Evolutionary conservation across 2,329 filamentous ascomycete genomes (phyloP), one percentile per base, ranked within the genome.

Genomic region (Trichophyton verrucosum): DNA sequence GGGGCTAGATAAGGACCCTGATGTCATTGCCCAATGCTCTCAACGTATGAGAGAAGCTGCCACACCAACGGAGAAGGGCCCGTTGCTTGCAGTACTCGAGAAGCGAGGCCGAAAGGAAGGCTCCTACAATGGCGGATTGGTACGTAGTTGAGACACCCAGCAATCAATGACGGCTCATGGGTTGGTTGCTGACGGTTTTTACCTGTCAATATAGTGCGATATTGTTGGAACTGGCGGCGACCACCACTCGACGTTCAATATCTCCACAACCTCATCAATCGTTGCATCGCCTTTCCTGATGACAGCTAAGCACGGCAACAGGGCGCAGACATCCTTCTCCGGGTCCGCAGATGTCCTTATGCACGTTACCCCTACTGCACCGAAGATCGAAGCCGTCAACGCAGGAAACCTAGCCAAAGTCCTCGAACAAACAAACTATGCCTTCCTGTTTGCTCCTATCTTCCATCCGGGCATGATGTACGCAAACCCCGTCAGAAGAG

Each of bases 211-310:
- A 30, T 65, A 85, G 82, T 86, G 91, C 72, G 94, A 99, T 74
- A 97, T 99, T 72, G 94, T 99, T 62, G 94, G 94, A 67, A 99
- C 94, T 6, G 94, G 94, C 66, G 94, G 94, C 70, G 94, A 99
- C 77, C 87, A 88, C 20, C 91, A 97, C 80, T 90, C 95, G 74
- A 99, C 94, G 38, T 99, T 96, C 84, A 99, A 99, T 74, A 92
- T 99, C 72, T 94, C 88, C 67, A 99, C 94, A 3, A 96, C 94
- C 5, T 85, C 94, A 1, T 96, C 91, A 17, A 96, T 99, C 70
- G 79, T 99, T 57, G 90, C 89, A 55, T 95, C 91, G 4, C 85
- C 91, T 3, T 79, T 95, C 30, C 82, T 99, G 40, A 81, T 95
- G 68, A 81, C 96, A 61, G 89, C 88, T 66, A 99, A 99, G 77